These are phyloP conservation scores for Dothistroma pini DNA, from an alignment of 2,329 filamentous ascomycete species.

Conservation along the genomic window DNA sequence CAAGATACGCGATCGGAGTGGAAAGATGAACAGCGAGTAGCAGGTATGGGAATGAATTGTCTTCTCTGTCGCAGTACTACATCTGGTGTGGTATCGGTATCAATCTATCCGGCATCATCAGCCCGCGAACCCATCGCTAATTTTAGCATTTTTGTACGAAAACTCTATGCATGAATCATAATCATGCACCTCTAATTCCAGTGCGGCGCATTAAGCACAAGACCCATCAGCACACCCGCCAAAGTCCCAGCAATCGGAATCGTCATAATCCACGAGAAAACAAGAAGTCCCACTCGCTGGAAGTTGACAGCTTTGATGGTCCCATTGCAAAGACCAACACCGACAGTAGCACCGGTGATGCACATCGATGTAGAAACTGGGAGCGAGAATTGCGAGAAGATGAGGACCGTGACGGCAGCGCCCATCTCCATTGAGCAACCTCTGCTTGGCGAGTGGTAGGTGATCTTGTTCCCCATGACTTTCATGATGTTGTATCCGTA, in stretches of 20 bases:
- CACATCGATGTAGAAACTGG: slow-evolving; percentile 65
- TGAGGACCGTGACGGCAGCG: slow-evolving; percentile 58
- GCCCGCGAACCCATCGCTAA: background rate
- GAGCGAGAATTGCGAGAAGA: slow-evolving; percentile 60
- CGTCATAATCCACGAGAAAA: slow-evolving; percentile 59
- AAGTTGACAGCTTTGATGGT: slow-evolving; percentile 59
- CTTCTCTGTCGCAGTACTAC: background rate
- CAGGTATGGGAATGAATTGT: background rate
- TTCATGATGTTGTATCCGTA: slow-evolving; percentile 65
- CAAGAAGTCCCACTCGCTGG: slow-evolving; percentile 59
- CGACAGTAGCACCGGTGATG: slow-evolving; percentile 60
- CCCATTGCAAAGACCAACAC: slow-evolving; percentile 60
- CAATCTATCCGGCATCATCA: background rate
- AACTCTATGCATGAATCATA: background rate
- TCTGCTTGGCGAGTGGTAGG: slow-evolving; percentile 56
- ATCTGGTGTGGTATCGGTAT: slow-evolving; percentile 1
- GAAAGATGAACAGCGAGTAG: too few relatives aligned
- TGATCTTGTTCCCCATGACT: slow-evolving; percentile 57
- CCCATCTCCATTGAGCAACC: slow-evolving; percentile 58
- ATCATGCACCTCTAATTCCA: slow-evolving; percentile 13
- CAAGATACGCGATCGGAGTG: too few relatives aligned
- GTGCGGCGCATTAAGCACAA: slow-evolving; percentile 59
- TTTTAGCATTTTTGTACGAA: background rate
- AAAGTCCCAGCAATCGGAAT: slow-evolving; percentile 56
- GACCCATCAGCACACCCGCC: slow-evolving; percentile 58